phyloP scores from a whole-genome alignment of 306 rosid genomes.

The Cicer chorassanicum region DNA sequence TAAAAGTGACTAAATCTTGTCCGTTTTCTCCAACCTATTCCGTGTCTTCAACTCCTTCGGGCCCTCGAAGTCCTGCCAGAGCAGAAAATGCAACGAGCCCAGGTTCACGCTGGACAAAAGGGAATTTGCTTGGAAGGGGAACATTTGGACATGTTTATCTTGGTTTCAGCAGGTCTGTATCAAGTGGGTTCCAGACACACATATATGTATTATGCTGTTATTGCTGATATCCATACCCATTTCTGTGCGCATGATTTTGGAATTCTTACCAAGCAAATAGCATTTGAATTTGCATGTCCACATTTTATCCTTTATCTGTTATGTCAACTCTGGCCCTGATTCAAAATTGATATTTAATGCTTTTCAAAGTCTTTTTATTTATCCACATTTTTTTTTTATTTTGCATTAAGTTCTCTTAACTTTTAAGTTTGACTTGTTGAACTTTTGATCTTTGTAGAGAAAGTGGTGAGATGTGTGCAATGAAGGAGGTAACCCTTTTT shows the following conservation, averaged over 20 bases:
- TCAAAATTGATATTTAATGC: constrained; percentile 17
- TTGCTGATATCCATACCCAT: constrained; percentile 4
- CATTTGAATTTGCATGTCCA: constrained; percentile 32
- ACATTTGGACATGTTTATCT: constrained; percentile 94
- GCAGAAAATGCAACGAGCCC: constrained; percentile 76
- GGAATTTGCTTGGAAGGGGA: constrained; percentile 90
- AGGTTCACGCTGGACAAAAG: constrained; percentile 90
- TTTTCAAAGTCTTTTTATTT: constrained; percentile 34
- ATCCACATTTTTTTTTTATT: constrained; percentile 21
- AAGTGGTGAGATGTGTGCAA: constrained; percentile 97
- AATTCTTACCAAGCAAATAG: constrained; percentile 21
- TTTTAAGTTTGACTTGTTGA: constrained; percentile 46
- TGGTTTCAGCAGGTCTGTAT: constrained; percentile 84
- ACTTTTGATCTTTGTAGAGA: constrained; percentile 70
- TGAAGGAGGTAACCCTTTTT: constrained; percentile 93
- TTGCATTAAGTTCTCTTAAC: constrained; percentile 17
- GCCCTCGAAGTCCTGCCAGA: constrained; percentile 85
- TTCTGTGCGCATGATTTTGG: constrained; percentile 25
- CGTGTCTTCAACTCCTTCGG: constrained; percentile 83
- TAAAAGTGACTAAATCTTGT: constrained; percentile 55
- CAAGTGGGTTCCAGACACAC: constrained; percentile 53
- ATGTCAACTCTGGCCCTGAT: constrained; percentile 14
- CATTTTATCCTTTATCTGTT: constrained; percentile 11
- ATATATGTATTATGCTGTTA: constrained; percentile 26
- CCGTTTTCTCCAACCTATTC: constrained; percentile 83